Base-by-base conservation (phyloP, 257 asterid genomes). In the Schizonepeta tenuifolia region DNA sequence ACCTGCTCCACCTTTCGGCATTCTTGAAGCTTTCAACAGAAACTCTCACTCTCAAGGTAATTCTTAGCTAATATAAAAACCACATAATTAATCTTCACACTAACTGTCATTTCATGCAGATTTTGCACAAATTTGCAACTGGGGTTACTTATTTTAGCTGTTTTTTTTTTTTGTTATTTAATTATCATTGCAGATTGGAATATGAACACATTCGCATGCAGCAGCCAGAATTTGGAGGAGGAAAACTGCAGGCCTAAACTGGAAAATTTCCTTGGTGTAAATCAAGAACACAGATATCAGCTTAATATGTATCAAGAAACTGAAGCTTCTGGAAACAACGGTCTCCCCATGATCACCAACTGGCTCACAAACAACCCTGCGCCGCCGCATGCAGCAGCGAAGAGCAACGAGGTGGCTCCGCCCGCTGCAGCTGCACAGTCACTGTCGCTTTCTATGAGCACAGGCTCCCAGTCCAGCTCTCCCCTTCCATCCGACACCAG, bases 391-490 rank as follows among this genome's bases (percentile, higher is more conserved):
- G 41, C 70, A 43, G 41, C 70, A 43, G 56, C n/a, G 13, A 38
- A 65, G 70, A 62, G 8, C 33, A 38, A 5, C 15, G 66, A 33
- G 8, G 51, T 35, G 35, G 18, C 51, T 20, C 60, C 65, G 24
- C 72, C 67, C 0, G 38, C 65, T 0, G 65, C 65, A 0, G n/a
- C 67, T 10, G 68, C 83, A 1, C 90, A 86, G 71, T 82, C 79
- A 0, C 62, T 90, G 85, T 87, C 98, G 0, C 93, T 90, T 46
- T 88, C 97, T 0, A 90, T 92, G 92, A 88, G 96, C 76, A 87
- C 87, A 0, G 93, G 88, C 51, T 74, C 83, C 18, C 36, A 31
- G 36, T 31, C 36, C 36, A 31, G 7, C 36, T 17, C 74, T 3
- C 38, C 65, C 38, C 26, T 41, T 3, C 70, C 53, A 14, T 12